Conservation (phyloP, 2,329 filamentous ascomycete species). For the Coniochaeta ligniaria region DNA sequence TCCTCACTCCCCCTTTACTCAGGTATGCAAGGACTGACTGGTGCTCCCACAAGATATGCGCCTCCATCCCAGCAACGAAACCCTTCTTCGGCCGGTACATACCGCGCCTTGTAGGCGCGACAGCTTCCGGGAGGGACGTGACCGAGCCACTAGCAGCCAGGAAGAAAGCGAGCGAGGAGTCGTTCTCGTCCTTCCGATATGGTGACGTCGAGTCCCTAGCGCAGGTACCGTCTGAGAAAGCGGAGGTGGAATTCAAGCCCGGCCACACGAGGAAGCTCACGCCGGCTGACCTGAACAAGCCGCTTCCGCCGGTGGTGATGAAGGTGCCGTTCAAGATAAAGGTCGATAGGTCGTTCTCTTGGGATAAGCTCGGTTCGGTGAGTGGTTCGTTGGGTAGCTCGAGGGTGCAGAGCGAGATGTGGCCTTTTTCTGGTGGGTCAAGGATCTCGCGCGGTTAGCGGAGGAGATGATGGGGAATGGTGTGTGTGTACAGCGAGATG, state of each 20-base stretch:
- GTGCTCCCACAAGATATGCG: slow-evolving; percentile 28
- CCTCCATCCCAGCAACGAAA: slow-evolving; percentile 35
- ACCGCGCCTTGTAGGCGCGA: slow-evolving; percentile 17
- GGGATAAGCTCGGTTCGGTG: background rate
- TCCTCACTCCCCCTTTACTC: background rate
- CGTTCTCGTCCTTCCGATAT: background rate
- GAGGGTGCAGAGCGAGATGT: background rate
- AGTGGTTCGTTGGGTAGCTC: background rate
- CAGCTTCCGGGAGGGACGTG: background rate
- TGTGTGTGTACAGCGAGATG: too few species aligned
- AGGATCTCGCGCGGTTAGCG: background rate
- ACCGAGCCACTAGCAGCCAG: slow-evolving; percentile 8
- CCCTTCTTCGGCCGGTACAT: slow-evolving; percentile 33
- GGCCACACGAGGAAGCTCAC: background rate
- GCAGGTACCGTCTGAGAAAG: background rate
- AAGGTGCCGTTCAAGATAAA: background rate
- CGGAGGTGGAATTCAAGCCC: background rate
- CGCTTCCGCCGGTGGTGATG: background rate
- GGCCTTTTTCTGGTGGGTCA: background rate
- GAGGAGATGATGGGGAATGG: too few species aligned
- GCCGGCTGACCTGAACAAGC: background rate
- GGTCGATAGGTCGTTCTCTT: background rate
- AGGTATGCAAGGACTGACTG: background rate
- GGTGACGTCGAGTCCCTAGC: background rate
- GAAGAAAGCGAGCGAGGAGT: background rate